Evolutionary conservation across 768 basidiomycete species (phyloP), one percentile per base, ranked within the genome.

Genomic region (Trametes cingulata): DNA sequence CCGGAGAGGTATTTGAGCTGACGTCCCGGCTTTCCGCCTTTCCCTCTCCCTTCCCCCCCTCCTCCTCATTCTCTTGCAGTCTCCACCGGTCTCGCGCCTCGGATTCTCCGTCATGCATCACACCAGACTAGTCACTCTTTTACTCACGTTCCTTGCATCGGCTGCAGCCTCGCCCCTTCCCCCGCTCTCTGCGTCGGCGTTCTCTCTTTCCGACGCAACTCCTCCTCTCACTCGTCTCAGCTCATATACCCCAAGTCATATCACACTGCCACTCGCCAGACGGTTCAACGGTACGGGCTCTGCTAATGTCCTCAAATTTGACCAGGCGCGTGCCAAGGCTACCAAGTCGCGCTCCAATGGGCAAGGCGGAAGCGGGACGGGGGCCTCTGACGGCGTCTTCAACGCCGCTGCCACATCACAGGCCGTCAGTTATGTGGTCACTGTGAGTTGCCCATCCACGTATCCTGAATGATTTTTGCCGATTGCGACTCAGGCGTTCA

Each of bases 341-440:
- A 48, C 66, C 17, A 49, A 49, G 15, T 20, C 35, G 8, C 54
- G 55, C 9, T 24, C 52, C 1, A 67, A 71, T 27, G 74, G 75
- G 14, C 75, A 71, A 53, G 63, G 46, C 27, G 42, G 24, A 14
- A 6, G 6, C 10, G 50, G n/a, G 4, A 29, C 12, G 1, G 37
- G 14, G 13, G 35, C 62, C 61, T 43, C 40, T 10, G 40, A 48
- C 4, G 14, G 41, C 43, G 42, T 15, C n/a, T 42, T 64, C 36
- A 27, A 54, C 15, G 58, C 33, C 6, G 45, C 7, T 3, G 49
- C 69, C 4, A 50, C 65, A 1, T 71, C 72, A 17, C 24, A n/a
- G 6, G 46, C 5, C 1, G 66, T 72, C 8, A n/a, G 25, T 25
- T 78, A 76, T 58, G 63, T 64, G 1, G 71, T 69, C 2, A 52